phyloP scores from a whole-genome alignment of 306 rosid genomes.

The Dryas drummondii region DNA sequence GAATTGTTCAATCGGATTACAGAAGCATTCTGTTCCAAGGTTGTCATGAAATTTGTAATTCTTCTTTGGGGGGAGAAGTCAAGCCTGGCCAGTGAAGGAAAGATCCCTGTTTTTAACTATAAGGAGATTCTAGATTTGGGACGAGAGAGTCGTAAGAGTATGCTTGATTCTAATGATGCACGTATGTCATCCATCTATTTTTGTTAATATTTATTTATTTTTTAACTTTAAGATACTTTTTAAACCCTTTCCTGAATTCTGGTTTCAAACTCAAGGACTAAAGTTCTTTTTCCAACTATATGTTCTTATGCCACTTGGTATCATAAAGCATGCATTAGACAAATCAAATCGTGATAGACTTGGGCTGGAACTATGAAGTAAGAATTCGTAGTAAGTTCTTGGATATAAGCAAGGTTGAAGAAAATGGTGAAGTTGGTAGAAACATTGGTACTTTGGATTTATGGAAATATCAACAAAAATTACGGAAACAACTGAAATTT shows the following conservation, averaged over 20 bases:
- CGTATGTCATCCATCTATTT: conserved; percentile 49
- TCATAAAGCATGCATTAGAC: background rate
- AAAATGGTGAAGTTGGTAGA: background rate
- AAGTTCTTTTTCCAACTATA: background rate
- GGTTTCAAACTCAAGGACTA: background rate
- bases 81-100: conserved; percentile 40
- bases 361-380: background rate
- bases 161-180: conserved; percentile 43
- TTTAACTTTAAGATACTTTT: background rate
- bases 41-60: conserved; percentile 61
- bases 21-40: conserved; percentile 52
- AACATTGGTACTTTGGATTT: background rate
- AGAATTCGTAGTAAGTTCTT: background rate
- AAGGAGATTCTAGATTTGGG: conserved; percentile 65
- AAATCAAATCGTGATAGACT: background rate
- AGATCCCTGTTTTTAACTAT: conserved; percentile 56
- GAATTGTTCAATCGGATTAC: conserved; percentile 73
- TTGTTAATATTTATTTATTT: background rate
- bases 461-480: background rate
- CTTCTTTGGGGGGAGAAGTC: conserved; percentile 97
- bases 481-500: no score
- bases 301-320: no score
- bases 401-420: background rate
- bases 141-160: conserved; percentile 51
- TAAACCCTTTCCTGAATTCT: background rate